A percentile compares a stretch with the other conserved stretches of the same genome.
These are phyloP conservation scores for Raddia guianensis DNA, from an alignment of 176 grass and related monocot genomes.

Conservation along the genomic window DNA sequence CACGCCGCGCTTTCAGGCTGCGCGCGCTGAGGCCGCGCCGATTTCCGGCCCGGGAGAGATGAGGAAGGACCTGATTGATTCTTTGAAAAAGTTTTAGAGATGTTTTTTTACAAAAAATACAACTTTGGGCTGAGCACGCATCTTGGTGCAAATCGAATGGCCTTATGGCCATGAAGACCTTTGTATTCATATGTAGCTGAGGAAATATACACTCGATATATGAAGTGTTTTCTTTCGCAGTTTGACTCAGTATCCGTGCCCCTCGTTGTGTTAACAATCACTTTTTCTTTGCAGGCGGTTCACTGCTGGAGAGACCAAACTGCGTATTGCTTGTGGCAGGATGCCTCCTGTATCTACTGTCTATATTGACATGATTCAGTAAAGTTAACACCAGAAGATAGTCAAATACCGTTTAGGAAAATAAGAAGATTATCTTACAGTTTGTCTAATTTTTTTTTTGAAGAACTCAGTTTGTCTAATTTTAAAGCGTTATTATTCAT, in stretches of 20 bases:
- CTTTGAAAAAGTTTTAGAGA: too few relatives aligned
- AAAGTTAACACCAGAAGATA: background rate
- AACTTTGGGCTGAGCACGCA: too few relatives aligned
- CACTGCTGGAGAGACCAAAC: conserved; percentile 9
- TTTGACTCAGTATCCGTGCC: background rate
- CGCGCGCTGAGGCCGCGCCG: too few relatives aligned
- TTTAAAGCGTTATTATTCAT: conserved; percentile 19
- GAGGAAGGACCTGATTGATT: too few relatives aligned
- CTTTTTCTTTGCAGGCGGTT: conserved; percentile 34
- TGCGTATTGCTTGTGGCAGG: conserved; percentile 38
- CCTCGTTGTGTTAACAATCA: background rate
- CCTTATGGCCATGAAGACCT: too few relatives aligned
- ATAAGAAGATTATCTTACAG: background rate
- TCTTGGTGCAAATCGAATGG: too few relatives aligned
- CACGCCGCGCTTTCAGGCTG: too few relatives aligned
- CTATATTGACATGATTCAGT: conserved; percentile 27
- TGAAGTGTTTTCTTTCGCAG: background rate
- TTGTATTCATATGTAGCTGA: too few relatives aligned
- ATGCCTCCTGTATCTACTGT: conserved; percentile 36
- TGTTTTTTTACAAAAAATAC: too few relatives aligned
- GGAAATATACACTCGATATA: conserved; percentile 1
- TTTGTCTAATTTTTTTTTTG: background rate
- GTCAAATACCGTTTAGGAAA: background rate
- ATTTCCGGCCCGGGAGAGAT: too few relatives aligned
- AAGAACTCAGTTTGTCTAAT: background rate